A percentile compares a stretch with the other conserved stretches of the same genome.
Conservation (phyloP, 495 filamentous ascomycete genomes). For the Diplogelasinospora grovesii region DNA sequence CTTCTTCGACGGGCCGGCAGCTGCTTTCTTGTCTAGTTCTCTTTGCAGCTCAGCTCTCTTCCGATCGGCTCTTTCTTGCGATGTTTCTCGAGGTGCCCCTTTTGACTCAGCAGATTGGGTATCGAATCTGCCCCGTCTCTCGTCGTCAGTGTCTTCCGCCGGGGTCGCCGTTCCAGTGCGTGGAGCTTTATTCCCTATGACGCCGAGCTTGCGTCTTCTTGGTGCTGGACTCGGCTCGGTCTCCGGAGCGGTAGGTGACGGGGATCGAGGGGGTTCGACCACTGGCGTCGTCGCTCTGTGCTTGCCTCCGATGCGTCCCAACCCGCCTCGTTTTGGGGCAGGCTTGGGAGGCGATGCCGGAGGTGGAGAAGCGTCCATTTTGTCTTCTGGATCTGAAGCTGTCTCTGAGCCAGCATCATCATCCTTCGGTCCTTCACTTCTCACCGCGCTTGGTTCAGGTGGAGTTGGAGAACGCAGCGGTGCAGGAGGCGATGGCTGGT, state of each 20-base stretch:
- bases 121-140: slow-evolving; percentile 14
- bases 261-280: slow-evolving; percentile 8
- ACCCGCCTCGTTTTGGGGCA: slow-evolving; percentile 18
- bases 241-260: slow-evolving; percentile 8
- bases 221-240: slow-evolving; percentile 7
- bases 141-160: slow-evolving; percentile 5
- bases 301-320: slow-evolving; percentile 41
- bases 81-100: slow-evolving; percentile 30
- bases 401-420: slow-evolving; percentile 33
- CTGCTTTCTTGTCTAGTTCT: slow-evolving; percentile 58
- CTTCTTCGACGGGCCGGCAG: slow-evolving; percentile 57
- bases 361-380: neutral
- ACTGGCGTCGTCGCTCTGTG: slow-evolving; percentile 3
- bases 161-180: slow-evolving; percentile 9
- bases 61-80: slow-evolving; percentile 52
- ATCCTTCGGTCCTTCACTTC: too few species aligned
- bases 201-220: slow-evolving; percentile 26
- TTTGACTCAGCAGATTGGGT: slow-evolving; percentile 5
- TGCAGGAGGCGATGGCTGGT: slow-evolving; percentile 9
- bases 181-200: slow-evolving; percentile 26
- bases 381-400: slow-evolving; percentile 31
- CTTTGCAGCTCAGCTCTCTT: slow-evolving; percentile 58
- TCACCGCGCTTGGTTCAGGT: too few species aligned
- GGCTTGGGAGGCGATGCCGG: slow-evolving; percentile 17
- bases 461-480: slow-evolving; percentile 6